Evolutionary conservation across 495 filamentous ascomycete genomes (phyloP).

Genomic region (Aspergillus saccharolyticus): DNA sequence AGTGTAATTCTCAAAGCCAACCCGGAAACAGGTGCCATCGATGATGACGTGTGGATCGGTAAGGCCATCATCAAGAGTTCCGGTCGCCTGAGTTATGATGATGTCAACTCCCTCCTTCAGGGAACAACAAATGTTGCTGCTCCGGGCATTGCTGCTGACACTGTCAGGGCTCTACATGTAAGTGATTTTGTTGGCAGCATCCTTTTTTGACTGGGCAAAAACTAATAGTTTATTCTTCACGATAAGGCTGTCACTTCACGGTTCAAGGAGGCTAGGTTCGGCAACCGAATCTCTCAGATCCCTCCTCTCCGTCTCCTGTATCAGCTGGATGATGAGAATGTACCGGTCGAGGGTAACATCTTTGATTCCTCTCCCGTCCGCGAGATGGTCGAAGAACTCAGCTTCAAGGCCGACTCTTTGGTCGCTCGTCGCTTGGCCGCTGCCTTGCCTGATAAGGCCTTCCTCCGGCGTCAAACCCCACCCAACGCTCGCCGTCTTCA

Average conservation of each 20-base stretch:
- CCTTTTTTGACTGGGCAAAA: background rate
- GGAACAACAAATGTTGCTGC: conserved; percentile 54
- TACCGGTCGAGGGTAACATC: conserved; percentile 91
- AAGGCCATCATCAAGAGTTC: conserved; percentile 89
- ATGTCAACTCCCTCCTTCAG: conserved; percentile 74
- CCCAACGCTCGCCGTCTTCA: conserved; percentile 86
- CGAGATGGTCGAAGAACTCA: conserved; percentile 90
- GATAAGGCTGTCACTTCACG: conserved; percentile 70
- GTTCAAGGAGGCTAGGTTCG: conserved; percentile 81
- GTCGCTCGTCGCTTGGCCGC: conserved; percentile 78
- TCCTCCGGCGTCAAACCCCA: conserved; percentile 78
- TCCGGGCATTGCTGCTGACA: conserved; percentile 57
- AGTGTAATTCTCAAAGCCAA: conserved; percentile 90
- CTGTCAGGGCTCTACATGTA: conserved; percentile 73
- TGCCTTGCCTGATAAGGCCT: conserved; percentile 84
- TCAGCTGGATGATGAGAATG: conserved; percentile 97
- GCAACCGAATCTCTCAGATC: conserved; percentile 68
- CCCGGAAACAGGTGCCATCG: conserved; percentile 66
- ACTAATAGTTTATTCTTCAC: conserved; percentile 4
- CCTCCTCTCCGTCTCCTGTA: conserved; percentile 83
- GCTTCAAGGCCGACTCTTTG: conserved; percentile 82
- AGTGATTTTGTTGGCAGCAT: conserved; percentile 22
- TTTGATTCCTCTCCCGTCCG: conserved; percentile 86
- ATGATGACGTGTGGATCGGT: conserved; percentile 84
- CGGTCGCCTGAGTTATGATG: conserved; percentile 75